These are phyloP conservation scores for Botryotinia calthae DNA, from an alignment of 2,329 filamentous ascomycete genomes.

Conservation along the genomic window DNA sequence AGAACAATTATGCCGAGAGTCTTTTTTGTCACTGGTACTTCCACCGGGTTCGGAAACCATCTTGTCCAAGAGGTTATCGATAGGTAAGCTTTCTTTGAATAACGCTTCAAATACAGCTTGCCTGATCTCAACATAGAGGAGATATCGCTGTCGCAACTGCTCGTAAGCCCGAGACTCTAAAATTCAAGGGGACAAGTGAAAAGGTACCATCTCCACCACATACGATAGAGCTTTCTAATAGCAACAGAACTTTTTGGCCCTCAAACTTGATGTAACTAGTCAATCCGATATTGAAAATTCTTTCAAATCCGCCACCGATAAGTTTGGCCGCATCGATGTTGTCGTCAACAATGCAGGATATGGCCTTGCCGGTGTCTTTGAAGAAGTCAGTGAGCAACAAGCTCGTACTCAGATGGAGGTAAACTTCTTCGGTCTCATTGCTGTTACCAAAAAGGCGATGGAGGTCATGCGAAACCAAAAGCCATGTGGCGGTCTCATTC, in stretches of 20 bases:
- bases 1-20: constrained; percentile 34
- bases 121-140: constrained; percentile 30
- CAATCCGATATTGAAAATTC: constrained; percentile 42
- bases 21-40: constrained; percentile 51
- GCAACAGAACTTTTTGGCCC: constrained; percentile 46
- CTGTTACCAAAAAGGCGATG: constrained; percentile 48
- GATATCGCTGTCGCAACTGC: constrained; percentile 49
- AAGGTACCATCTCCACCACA: constrained; percentile 25
- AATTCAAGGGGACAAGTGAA: constrained; percentile 40
- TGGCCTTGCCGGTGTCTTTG: constrained; percentile 51
- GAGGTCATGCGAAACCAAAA: constrained; percentile 40
- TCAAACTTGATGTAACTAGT: constrained; percentile 54
- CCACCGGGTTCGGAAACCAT: constrained; percentile 47
- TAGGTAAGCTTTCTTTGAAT: constrained; percentile 10
- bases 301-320: constrained; percentile 42
- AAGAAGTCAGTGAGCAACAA: constrained; percentile 49
- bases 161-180: constrained; percentile 41
- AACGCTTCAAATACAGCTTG: not conserved
- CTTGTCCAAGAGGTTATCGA: constrained; percentile 44
- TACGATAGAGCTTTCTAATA: not conserved
- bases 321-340: constrained; percentile 57
- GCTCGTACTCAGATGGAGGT: constrained; percentile 55
- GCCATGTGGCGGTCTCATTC: constrained; percentile 41
- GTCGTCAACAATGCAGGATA: constrained; percentile 63
- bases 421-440: constrained; percentile 58